Conservation (phyloP, 768 basidiomycete species). For the Hygrocybe coccinea region DNA sequence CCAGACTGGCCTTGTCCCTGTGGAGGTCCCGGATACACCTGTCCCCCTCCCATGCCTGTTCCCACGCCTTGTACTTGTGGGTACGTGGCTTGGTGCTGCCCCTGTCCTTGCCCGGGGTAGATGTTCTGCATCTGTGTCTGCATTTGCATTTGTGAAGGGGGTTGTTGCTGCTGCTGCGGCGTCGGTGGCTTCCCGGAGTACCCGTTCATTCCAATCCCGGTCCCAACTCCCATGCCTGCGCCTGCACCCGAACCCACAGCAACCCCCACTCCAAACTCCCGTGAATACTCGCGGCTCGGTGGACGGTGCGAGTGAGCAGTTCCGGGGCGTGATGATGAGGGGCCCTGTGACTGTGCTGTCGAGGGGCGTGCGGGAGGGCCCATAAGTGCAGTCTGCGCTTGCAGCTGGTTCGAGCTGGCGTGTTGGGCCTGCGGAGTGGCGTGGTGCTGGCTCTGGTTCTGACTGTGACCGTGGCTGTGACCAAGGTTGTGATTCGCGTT, state of each 20-base stretch:
- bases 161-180: not conserved
- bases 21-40: not conserved
- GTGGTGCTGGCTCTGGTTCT: not conserved
- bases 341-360: slow-evolving; percentile 8
- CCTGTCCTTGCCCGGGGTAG: not conserved
- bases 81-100: not conserved
- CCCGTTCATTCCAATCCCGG: not conserved
- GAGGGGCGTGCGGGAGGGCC: slow-evolving; percentile 6
- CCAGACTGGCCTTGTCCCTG: slow-evolving; percentile 3
- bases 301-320: slow-evolving; percentile 30
- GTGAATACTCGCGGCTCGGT: slow-evolving; percentile 19
- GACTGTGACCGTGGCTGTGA: not conserved
- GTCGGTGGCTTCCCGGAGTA: not conserved
- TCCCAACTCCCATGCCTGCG: too few relatives aligned
- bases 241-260: not conserved
- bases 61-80: not conserved
- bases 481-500: not conserved
- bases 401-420: not conserved
- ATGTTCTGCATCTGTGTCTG: not conserved
- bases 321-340: slow-evolving; percentile 24
- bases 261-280: slow-evolving; percentile 1
- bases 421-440: not conserved
- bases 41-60: not conserved
- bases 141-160: not conserved
- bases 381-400: not conserved